phyloP scores from a whole-genome alignment of 176 grass and related monocot genomes.

The Saccharum spontaneum region DNA sequence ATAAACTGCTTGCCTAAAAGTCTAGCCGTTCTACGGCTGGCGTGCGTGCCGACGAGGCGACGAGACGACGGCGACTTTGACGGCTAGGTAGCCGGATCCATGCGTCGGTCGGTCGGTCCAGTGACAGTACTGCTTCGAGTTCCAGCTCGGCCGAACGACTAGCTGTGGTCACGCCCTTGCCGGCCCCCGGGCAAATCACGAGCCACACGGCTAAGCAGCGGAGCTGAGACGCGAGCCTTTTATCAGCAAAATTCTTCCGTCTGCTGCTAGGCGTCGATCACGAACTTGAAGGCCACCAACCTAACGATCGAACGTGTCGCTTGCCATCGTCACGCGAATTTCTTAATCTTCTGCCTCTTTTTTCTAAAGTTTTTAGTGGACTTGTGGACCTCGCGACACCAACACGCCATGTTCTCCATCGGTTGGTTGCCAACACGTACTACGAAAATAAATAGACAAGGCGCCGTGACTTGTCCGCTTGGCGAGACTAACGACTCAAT shows the following conservation, averaged over 20 bases:
- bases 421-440: constrained; percentile 1
- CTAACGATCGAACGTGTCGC: neutral
- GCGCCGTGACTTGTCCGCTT: neutral
- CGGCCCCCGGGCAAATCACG: neutral
- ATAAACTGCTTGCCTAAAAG: neutral
- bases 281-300: neutral
- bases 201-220: constrained; percentile 6
- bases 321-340: constrained; percentile 14
- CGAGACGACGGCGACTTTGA: constrained; percentile 36
- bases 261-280: neutral
- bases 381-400: neutral
- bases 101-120: neutral
- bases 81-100: constrained; percentile 13
- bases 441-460: neutral
- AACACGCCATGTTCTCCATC: constrained; percentile 26
- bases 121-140: neutral
- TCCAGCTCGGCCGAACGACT: neutral
- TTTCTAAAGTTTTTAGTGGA: constrained; percentile 34
- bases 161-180: neutral
- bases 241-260: neutral
- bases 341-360: neutral
- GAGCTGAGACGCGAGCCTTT: neutral
- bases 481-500: neutral
- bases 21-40: constrained; percentile 15
- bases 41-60: constrained; percentile 30